Percentiles rank a stretch among this genome's conserved stretches.
These are phyloP conservation scores for Serendipita sp. DNA, from an alignment of 768 basidiomycete genomes.

Conservation along the genomic window DNA sequence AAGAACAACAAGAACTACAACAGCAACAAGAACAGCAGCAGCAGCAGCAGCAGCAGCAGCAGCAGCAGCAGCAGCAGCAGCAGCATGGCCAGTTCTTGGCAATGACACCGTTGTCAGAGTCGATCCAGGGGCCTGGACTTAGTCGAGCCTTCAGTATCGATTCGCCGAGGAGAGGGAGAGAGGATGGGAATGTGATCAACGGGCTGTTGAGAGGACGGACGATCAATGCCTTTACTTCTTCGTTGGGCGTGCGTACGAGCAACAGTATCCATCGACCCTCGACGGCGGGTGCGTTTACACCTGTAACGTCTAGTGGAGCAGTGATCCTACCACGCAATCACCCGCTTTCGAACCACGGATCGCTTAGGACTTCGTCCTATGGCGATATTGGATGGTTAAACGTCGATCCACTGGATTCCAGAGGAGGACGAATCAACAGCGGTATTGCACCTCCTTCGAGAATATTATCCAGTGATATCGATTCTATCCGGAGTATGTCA, in stretches of 20 bases:
- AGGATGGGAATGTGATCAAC: not conserved
- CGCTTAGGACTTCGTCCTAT: not conserved
- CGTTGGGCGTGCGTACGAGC: not conserved
- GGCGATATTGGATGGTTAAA: not conserved
- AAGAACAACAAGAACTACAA: too few relatives aligned
- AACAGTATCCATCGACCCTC: too few relatives aligned
- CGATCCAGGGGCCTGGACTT: not conserved
- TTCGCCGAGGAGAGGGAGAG: not conserved
- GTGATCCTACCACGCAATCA: not conserved
- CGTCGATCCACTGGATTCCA: not conserved
- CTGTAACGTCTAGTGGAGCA: not conserved
- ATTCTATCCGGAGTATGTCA: not conserved
- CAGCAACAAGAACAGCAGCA: too few relatives aligned
- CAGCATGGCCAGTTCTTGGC: not conserved
- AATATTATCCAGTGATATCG: not conserved
- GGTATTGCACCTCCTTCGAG: not conserved
- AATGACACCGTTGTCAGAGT: not conserved
- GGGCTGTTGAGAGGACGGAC: not conserved
- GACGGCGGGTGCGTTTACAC: too few relatives aligned
- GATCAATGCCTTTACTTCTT: not conserved
- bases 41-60: too few relatives aligned
- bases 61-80: too few relatives aligned
- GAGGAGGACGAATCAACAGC: not conserved
- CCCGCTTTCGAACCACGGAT: not conserved
- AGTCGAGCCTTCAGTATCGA: not conserved